phyloP scores from a whole-genome alignment of 2,329 filamentous ascomycete species.

The Keithomyces neogunnii region DNA sequence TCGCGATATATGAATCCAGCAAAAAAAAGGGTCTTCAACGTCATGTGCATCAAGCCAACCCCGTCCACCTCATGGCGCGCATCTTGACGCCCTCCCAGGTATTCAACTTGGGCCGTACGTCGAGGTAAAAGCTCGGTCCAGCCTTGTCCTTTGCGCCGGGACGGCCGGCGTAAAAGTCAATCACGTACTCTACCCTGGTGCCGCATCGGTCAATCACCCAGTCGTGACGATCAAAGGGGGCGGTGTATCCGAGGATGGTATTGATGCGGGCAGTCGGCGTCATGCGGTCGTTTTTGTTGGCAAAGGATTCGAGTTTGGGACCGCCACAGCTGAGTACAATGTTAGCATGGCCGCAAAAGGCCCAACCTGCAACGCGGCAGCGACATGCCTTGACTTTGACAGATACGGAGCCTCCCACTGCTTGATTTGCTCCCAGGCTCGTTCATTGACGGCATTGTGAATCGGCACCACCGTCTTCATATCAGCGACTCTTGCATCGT shows the following conservation, averaged over 20 bases:
- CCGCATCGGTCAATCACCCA: constrained; percentile 95
- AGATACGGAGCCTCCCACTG: constrained; percentile 71
- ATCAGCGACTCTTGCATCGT: constrained; percentile 60
- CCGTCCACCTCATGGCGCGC: constrained; percentile 44
- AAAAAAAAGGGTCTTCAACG: neutral
- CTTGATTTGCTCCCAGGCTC: constrained; percentile 87
- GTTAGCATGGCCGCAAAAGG: neutral
- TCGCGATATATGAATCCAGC: too few species aligned
- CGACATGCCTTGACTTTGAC: constrained; percentile 45
- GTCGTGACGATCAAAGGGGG: constrained; percentile 92
- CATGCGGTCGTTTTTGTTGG: constrained; percentile 59
- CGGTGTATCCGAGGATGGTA: constrained; percentile 75
- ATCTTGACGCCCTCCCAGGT: constrained; percentile 61
- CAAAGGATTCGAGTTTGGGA: constrained; percentile 76
- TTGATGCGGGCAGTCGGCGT: constrained; percentile 80
- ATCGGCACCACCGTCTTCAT: constrained; percentile 93
- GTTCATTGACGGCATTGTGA: constrained; percentile 97
- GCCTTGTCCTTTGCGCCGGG: constrained; percentile 26
- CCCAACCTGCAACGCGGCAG: neutral
- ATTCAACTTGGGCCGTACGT: constrained; percentile 61
- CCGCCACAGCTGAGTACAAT: constrained; percentile 47
- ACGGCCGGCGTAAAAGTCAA: constrained; percentile 88
- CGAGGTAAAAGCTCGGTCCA: constrained; percentile 54
- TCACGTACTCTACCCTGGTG: constrained; percentile 81
- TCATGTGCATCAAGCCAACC: constrained; percentile 31